Evolutionary conservation across 495 filamentous ascomycete species (phyloP).

Genomic region (Evansstolkia leycettana): DNA sequence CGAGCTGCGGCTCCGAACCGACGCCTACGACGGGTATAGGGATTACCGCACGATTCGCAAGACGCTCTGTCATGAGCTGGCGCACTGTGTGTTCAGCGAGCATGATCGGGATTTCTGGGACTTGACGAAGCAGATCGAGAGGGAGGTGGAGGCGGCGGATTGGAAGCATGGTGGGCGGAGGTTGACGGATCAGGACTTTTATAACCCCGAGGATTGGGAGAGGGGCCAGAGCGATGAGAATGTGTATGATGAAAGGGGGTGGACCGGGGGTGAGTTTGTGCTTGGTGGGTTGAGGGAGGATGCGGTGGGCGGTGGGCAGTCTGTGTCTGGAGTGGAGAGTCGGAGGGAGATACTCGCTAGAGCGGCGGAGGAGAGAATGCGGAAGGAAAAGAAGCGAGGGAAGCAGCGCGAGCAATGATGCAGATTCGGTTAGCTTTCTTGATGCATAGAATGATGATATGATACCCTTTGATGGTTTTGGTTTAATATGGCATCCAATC

Average conservation of each 20-base stretch:
- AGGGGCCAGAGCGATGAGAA: constrained; percentile 34
- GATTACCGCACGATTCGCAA: constrained; percentile 84
- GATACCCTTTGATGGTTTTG: constrained; percentile 7
- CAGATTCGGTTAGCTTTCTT: no score
- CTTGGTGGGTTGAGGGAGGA: constrained; percentile 46
- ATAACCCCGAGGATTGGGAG: constrained; percentile 49
- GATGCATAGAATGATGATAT: background rate
- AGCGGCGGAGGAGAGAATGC: constrained; percentile 62
- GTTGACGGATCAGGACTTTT: constrained; percentile 57
- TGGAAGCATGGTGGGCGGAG: constrained; percentile 55
- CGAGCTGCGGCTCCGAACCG: constrained; percentile 79
- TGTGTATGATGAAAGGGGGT: constrained; percentile 65
- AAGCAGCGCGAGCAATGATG: constrained; percentile 20
- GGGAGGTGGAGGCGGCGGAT: constrained; percentile 69
- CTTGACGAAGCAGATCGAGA: constrained; percentile 72
- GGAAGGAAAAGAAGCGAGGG: constrained; percentile 35
- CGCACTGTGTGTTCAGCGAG: constrained; percentile 75
- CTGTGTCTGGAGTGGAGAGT: constrained; percentile 22
- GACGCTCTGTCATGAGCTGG: constrained; percentile 89
- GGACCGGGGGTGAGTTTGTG: constrained; percentile 80
- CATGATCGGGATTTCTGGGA: constrained; percentile 88
- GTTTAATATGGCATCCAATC: no score
- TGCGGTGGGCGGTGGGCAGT: constrained; percentile 11
- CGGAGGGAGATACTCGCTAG: constrained; percentile 63
- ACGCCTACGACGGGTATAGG: constrained; percentile 86